A percentile compares a stretch with the other conserved stretches of the same genome.
phyloP scores from a whole-genome alignment of 805 yeast genomes.

The Saccharomycopsis malanga region DNA sequence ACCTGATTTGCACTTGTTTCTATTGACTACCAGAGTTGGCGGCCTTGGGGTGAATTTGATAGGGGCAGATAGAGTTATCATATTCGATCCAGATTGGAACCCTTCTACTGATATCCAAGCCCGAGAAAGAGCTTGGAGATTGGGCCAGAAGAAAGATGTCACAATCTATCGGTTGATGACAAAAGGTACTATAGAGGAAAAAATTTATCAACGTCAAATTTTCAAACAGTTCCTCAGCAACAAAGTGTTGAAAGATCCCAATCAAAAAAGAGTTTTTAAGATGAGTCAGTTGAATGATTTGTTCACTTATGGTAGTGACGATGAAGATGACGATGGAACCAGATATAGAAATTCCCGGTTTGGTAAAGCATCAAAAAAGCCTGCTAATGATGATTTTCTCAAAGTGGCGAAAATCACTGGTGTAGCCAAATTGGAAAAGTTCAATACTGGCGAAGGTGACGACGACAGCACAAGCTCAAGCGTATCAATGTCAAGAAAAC shows the following conservation, averaged over 20 bases:
- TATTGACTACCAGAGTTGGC: slow-evolving; percentile 91
- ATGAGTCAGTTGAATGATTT: slow-evolving; percentile 86
- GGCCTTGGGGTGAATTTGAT: slow-evolving; percentile 92
- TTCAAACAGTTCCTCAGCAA: slow-evolving; percentile 92
- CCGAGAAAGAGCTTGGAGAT: slow-evolving; percentile 92
- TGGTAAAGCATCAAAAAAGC: slow-evolving; percentile 27
- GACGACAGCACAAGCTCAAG: slow-evolving; percentile 28
- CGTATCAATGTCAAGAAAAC: slow-evolving; percentile 6
- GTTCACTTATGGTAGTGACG: slow-evolving; percentile 70
- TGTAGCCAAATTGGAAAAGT: slow-evolving; percentile 64
- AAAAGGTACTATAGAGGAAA: slow-evolving; percentile 94
- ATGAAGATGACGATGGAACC: slow-evolving; percentile 49
- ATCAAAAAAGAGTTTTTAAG: slow-evolving; percentile 87
- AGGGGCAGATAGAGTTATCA: slow-evolving; percentile 91
- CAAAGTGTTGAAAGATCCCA: slow-evolving; percentile 91
- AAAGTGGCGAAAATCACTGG: slow-evolving; percentile 61
- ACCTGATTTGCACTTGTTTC: slow-evolving; percentile 51
- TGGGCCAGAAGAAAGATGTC: slow-evolving; percentile 91
- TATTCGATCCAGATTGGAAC: slow-evolving; percentile 97
- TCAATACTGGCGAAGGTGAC: slow-evolving; percentile 43
- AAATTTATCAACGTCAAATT: slow-evolving; percentile 92
- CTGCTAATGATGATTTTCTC: slow-evolving; percentile 53
- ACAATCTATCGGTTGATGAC: slow-evolving; percentile 86
- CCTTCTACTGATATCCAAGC: slow-evolving; percentile 98
- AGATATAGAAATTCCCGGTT: slow-evolving; percentile 42